Base-by-base conservation (phyloP, 2,329 filamentous ascomycete genomes). In the Arthroderma uncinatum region DNA sequence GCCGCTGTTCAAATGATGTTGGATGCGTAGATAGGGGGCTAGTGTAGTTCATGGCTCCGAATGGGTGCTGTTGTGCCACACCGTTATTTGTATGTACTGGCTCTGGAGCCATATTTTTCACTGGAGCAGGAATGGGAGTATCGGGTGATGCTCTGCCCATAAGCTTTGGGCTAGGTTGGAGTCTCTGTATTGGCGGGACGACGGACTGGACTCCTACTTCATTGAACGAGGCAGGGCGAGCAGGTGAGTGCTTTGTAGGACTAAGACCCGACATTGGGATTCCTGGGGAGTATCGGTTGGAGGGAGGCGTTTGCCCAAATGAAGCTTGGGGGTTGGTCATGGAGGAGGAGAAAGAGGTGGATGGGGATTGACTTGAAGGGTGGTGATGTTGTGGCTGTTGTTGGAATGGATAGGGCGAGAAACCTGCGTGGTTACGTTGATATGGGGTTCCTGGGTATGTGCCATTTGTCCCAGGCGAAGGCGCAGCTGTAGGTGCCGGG, bases 181-280 rank as follows among this genome's bases (percentile, higher is more conserved):
- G 62, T 62, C 64, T 67, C 59, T 71, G 71, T 4, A 74, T 69
- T 1, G 72, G 72, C 25, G 72, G 72, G 19, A 74, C 62, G 8
- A 74, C 65, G 0, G 71, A 65, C 1, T 71, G 67, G 30, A 47
- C 54, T 2, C 54, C 54, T 10, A 60, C 19, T 25, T 44, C 54
- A 23, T 33, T 52, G 47, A 56, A 58, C 12, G 59, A 57, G 10
- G 58, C 67, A 9, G 62, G 54, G 34, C 59, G 60, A 1, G 62
- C 59, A 28, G 73, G 72, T 9, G 73, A 74, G 52, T 76, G 71
- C 59, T 77, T 77, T 12, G 68, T 75, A 10, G 74, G 74, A 30
- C 74, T 76, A 25, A 76, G 70, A 1, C 74, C 74, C 0, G 74
- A 76, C 50, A 74, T 63, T 6, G 69, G 64, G 55, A 70, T 62